A percentile compares a stretch with the other conserved stretches of the same genome.
These are phyloP conservation scores for Dissoconium aciculare DNA, from an alignment of 2,329 filamentous ascomycete species.

Conservation along the genomic window DNA sequence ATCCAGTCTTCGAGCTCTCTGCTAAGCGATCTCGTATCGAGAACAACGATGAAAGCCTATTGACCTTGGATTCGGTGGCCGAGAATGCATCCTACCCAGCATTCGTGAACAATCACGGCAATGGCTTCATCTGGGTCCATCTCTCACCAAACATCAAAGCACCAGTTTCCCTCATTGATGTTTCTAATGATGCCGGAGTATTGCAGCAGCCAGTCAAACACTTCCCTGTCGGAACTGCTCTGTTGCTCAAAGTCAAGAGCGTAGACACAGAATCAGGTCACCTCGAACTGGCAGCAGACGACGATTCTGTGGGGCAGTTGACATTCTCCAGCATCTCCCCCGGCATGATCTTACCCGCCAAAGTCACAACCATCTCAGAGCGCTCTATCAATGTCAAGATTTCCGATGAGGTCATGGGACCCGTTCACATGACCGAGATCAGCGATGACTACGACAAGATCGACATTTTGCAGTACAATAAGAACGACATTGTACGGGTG, in stretches of 20 bases:
- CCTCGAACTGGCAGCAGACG: conserved; percentile 51
- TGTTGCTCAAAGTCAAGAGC: conserved; percentile 62
- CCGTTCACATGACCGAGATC: conserved; percentile 69
- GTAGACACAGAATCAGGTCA: conserved; percentile 59
- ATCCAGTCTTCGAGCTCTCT: conserved; percentile 71
- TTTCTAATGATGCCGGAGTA: conserved; percentile 71
- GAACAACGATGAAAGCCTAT: conserved; percentile 39
- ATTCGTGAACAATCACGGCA: conserved; percentile 78
- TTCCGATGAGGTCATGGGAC: conserved; percentile 62
- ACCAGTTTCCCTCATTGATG: conserved; percentile 65
- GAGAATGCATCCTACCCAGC: conserved; percentile 59
- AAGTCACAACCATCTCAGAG: conserved; percentile 74
- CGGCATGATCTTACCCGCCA: conserved; percentile 68
- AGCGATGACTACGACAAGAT: conserved; percentile 73
- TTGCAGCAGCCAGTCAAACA: conserved; percentile 60
- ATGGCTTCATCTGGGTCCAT: conserved; percentile 77
- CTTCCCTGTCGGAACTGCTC: conserved; percentile 79
- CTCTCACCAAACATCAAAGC: conserved; percentile 78
- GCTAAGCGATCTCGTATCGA: conserved; percentile 43
- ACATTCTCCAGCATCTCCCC: conserved; percentile 57
- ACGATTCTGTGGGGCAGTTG: conserved; percentile 36
- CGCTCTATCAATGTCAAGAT: conserved; percentile 74
- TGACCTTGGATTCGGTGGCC: conserved; percentile 59
- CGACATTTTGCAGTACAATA: conserved; percentile 58
- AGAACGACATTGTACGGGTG: conserved; percentile 79